phyloP scores from a whole-genome alignment of 2,329 filamentous ascomycete genomes.

The Phymatotrichopsis omnivora region DNA sequence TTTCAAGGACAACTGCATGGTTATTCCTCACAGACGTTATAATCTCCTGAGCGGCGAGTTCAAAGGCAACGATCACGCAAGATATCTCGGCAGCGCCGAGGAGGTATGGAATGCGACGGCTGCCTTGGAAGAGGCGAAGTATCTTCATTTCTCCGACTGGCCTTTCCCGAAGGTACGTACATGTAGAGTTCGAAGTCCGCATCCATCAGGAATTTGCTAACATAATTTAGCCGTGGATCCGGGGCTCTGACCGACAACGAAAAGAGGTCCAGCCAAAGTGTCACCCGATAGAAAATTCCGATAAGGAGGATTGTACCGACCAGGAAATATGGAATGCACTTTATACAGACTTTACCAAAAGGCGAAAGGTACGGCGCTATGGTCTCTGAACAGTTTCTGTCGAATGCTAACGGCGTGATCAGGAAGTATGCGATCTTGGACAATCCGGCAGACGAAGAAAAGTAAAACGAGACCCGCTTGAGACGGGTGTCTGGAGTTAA shows the following conservation, averaged over 20 bases:
- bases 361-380: constrained; percentile 17
- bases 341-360: constrained; percentile 33
- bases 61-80: constrained; percentile 42
- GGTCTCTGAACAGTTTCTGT: neutral
- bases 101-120: constrained; percentile 51
- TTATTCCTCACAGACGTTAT: constrained; percentile 55
- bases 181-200: neutral
- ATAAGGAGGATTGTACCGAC: constrained; percentile 33
- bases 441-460: too few relatives aligned
- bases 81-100: constrained; percentile 44
- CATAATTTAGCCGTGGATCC: constrained; percentile 36
- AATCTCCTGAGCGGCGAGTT: constrained; percentile 55
- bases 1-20: constrained; percentile 48
- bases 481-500: too few relatives aligned
- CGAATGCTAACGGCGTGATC: neutral
- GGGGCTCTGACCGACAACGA: constrained; percentile 28
- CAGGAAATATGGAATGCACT: constrained; percentile 35
- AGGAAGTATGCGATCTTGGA: constrained; percentile 20
- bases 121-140: constrained; percentile 50
- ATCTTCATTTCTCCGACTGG: constrained; percentile 63
- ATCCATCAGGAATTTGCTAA: neutral
- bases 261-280: constrained; percentile 34
- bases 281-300: constrained; percentile 24
- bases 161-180: constrained; percentile 49
- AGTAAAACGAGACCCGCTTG: too few relatives aligned